Evolutionary conservation across 1,139 yeast genomes (phyloP).

Genomic region (Scheffersomyces illinoinensis): DNA sequence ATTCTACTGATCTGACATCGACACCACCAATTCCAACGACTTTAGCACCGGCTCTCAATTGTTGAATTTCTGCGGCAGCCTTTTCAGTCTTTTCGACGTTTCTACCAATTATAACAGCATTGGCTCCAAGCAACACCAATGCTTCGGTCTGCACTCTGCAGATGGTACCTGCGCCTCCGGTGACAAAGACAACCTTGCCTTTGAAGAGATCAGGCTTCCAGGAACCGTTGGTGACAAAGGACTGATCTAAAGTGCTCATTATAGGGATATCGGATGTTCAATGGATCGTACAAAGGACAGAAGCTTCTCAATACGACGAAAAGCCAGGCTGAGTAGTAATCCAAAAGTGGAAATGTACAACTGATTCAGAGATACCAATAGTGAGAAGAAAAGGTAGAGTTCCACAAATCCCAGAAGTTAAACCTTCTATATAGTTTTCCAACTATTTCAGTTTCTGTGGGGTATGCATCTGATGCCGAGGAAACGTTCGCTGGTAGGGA

Average conservation of each 20-base stretch:
- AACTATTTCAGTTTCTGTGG: background rate
- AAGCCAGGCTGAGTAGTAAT: background rate
- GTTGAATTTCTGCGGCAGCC: slow-evolving; percentile 66
- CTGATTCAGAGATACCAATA: background rate
- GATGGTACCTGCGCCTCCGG: slow-evolving; percentile 95
- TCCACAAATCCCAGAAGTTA: background rate
- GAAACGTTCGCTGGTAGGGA: background rate
- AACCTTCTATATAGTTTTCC: background rate
- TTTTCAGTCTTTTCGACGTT: slow-evolving; percentile 59
- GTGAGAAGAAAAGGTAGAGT: background rate
- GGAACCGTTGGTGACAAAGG: slow-evolving; percentile 25
- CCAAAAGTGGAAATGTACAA: background rate
- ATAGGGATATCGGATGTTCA: background rate
- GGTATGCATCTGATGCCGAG: background rate
- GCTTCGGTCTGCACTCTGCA: slow-evolving; percentile 88
- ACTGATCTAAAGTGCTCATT: slow-evolving; percentile 25
- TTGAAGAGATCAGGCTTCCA: slow-evolving; percentile 67
- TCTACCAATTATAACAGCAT: slow-evolving; percentile 85
- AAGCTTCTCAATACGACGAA: background rate
- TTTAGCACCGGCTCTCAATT: slow-evolving; percentile 56
- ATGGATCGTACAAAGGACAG: background rate
- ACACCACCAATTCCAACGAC: slow-evolving; percentile 68
- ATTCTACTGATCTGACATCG: slow-evolving; percentile 72
- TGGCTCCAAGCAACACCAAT: slow-evolving; percentile 75
- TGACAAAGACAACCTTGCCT: slow-evolving; percentile 84